Evolutionary conservation across 768 basidiomycete genomes (phyloP).

Genomic region (Auricularia auricula-judae): DNA sequence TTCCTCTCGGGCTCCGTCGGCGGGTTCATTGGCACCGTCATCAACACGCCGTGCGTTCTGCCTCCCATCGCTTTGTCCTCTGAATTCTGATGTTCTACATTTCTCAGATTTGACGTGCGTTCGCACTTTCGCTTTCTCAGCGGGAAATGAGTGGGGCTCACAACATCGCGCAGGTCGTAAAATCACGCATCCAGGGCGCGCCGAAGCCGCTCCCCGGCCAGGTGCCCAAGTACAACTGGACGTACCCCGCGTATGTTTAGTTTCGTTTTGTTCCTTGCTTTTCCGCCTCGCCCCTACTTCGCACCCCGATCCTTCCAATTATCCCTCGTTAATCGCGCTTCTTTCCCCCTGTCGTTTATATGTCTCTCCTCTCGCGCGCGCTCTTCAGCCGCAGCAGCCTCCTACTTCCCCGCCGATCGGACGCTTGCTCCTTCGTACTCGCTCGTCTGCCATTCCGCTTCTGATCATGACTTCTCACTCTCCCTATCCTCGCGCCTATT

Average conservation of each 20-base stretch:
- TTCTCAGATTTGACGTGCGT: conserved; percentile 7
- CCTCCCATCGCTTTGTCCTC: neutral
- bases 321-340: too few species aligned
- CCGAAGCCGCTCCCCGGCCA: conserved; percentile 49
- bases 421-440: too few species aligned
- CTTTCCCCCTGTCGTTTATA: too few species aligned
- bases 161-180: conserved; percentile 58
- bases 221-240: conserved; percentile 87
- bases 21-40: conserved; percentile 75
- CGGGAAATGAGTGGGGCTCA: neutral
- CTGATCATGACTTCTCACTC: too few species aligned
- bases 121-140: too few species aligned
- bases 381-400: too few species aligned
- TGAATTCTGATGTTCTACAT: neutral
- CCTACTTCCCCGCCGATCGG: too few species aligned
- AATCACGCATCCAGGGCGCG: conserved; percentile 85
- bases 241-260: conserved; percentile 64
- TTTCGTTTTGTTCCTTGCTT: neutral
- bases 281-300: too few species aligned
- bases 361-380: too few species aligned
- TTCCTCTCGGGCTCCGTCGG: conserved; percentile 85
- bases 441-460: too few species aligned
- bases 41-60: conserved; percentile 78
- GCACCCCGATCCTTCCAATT: too few species aligned
- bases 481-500: neutral